Evolutionary conservation across 768 basidiomycete genomes (phyloP), one percentile per base, ranked within the genome.

Genomic region (Calocybe gangraenosa): DNA sequence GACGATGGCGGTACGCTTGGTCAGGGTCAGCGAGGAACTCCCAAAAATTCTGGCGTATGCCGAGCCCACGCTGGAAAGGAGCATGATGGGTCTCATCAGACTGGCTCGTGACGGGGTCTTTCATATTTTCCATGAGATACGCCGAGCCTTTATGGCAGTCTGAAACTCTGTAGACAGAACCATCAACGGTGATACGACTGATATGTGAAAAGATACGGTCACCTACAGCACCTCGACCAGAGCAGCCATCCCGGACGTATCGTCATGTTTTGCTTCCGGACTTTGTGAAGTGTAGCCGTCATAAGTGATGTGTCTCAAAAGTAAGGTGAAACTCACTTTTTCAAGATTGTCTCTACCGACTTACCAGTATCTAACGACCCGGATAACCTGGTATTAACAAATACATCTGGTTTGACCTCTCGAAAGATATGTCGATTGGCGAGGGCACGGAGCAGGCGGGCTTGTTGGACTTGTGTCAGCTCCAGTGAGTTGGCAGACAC

Each of bases 391-490:
- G 35, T 37, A 18, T 37, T 37, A 17, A 17, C 17, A 17, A 37
- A 37, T 8, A 37, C 15, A 9, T 37, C 17, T 7, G 3, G n/a
- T n/a, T n/a, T n/a, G n/a, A n/a, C n/a, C n/a, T n/a, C n/a, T n/a
- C n/a, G n/a, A n/a, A n/a, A n/a, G n/a, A n/a, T n/a, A n/a, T n/a
- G n/a, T n/a, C n/a, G n/a, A n/a, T n/a, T n/a, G n/a, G n/a, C n/a
- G n/a, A 71, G 59, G 8, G 57, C 46, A 6, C 69, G 60, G 25
- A 73, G 53, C 25, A 67, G 48, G 32, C 49, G 36, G 15, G 37
- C 49, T 51, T 21, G 17, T 8, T n/a, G 14, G 14, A 31, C 8
- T 8, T 8, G 14, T 8, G 8, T 15, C n/a, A n/a, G n/a, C 8
- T 31, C 8, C 8, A 14, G 2, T 66, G 60, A 3, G 49, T 54